Conservation (phyloP, 441 rosid genomes). For the Erysimum cheiri region DNA sequence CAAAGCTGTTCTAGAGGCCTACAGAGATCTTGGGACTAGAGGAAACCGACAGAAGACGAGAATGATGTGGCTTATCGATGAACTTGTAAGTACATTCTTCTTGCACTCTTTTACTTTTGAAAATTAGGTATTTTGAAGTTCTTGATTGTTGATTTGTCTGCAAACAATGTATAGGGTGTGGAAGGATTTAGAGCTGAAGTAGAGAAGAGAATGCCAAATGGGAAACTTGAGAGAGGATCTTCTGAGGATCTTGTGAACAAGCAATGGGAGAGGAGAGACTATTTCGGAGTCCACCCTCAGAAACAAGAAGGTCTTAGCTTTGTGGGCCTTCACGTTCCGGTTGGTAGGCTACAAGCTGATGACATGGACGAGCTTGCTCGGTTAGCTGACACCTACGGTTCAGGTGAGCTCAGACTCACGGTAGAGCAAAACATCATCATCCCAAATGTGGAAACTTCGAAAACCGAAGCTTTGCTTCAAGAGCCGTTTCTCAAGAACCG, state of each 20-base stretch:
- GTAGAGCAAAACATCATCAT: conserved; percentile 92
- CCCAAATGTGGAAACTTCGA: conserved; percentile 79
- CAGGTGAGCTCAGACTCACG: conserved; percentile 87
- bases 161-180: conserved; percentile 56
- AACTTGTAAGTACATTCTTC: conserved; percentile 64
- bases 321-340: conserved; percentile 84
- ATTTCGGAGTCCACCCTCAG: conserved; percentile 82
- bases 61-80: conserved; percentile 98
- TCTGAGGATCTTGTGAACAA: conserved; percentile 67
- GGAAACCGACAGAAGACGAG: conserved; percentile 93
- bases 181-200: conserved; percentile 87
- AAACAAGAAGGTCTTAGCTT: conserved; percentile 84
- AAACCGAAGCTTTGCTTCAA: conserved; percentile 67
- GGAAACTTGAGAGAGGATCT: conserved; percentile 70
- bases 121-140: background rate
- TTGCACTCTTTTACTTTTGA: background rate
- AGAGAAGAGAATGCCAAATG: conserved; percentile 70
- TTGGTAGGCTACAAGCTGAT: conserved; percentile 84
- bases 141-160: conserved; percentile 2
- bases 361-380: conserved; percentile 91
- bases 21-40: conserved; percentile 84
- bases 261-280: conserved; percentile 86
- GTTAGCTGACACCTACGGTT: conserved; percentile 75
- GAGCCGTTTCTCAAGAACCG: conserved; percentile 62
- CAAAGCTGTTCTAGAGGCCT: conserved; percentile 83